These are phyloP conservation scores for Nothophaeocryptopus gaeumannii DNA, from an alignment of 2,329 filamentous ascomycete genomes.

Conservation along the genomic window DNA sequence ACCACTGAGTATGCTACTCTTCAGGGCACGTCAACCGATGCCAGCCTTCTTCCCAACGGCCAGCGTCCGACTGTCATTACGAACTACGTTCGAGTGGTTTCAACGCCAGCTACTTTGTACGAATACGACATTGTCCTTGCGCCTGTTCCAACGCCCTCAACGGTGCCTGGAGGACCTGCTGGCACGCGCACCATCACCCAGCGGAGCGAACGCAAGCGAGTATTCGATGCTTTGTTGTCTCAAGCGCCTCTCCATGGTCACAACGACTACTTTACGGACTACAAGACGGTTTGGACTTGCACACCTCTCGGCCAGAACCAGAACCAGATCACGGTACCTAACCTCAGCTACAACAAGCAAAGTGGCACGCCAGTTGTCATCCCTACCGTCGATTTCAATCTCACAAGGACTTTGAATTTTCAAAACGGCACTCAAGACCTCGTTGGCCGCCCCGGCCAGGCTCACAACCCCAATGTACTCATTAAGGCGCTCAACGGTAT, in stretches of 20 bases:
- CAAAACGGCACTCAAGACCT: neutral
- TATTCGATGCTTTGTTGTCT: neutral
- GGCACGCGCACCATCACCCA: neutral
- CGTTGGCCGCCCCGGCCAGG: neutral
- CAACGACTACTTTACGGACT: slow-evolving; percentile 7
- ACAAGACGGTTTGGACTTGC: slow-evolving; percentile 6
- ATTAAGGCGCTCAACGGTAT: slow-evolving; percentile 8
- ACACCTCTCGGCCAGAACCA: neutral
- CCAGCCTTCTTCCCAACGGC: neutral
- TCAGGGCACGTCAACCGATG: too few species aligned
- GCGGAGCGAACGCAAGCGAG: slow-evolving; percentile 6
- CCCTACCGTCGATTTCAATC: neutral
- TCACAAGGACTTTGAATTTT: neutral
- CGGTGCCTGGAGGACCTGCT: too few species aligned
- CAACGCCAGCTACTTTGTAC: neutral
- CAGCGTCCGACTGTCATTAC: neutral
- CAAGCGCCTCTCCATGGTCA: neutral
- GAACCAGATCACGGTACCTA: neutral
- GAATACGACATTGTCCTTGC: slow-evolving; percentile 3
- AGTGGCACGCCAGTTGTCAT: neutral
- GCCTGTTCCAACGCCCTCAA: neutral
- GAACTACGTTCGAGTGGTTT: neutral
- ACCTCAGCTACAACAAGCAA: slow-evolving; percentile 1
- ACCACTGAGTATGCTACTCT: neutral
- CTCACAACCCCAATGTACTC: slow-evolving; percentile 7